Conservation (phyloP, 306 rosid species). For the Corylus americana region DNA sequence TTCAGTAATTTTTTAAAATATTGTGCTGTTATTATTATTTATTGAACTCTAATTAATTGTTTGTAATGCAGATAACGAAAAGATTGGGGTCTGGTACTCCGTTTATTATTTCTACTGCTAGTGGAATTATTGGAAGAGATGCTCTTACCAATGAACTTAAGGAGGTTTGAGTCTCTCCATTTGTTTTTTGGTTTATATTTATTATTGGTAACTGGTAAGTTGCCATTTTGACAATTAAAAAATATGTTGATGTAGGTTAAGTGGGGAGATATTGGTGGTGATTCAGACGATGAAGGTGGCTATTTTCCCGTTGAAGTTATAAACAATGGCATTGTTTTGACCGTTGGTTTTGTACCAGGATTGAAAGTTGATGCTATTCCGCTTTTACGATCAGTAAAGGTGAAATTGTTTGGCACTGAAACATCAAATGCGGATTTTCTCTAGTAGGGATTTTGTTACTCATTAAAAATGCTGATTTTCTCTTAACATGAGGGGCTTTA, state of each 20-base stretch:
- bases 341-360: conserved; percentile 73
- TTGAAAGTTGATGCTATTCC: conserved; percentile 68
- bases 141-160: conserved; percentile 32
- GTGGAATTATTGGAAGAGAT: conserved; percentile 44
- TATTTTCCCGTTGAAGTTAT: conserved; percentile 7
- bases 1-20: background rate
- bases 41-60: background rate
- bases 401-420: conserved; percentile 10
- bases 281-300: conserved; percentile 24
- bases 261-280: conserved; percentile 32
- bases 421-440: background rate
- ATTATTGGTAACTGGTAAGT: background rate
- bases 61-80: conserved; percentile 23
- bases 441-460: no score
- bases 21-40: background rate
- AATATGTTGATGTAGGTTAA: conserved; percentile 33
- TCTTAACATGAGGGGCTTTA: background rate
- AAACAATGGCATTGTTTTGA: conserved; percentile 61
- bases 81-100: conserved; percentile 34
- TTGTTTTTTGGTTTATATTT: background rate
- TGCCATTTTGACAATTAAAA: background rate
- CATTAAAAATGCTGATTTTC: background rate
- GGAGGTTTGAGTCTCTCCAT: conserved; percentile 29
- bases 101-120: conserved; percentile 31
- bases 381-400: conserved; percentile 36